Evolutionary conservation across 2,329 filamentous ascomycete genomes (phyloP).

Genomic region (Fusarium zealandicum): DNA sequence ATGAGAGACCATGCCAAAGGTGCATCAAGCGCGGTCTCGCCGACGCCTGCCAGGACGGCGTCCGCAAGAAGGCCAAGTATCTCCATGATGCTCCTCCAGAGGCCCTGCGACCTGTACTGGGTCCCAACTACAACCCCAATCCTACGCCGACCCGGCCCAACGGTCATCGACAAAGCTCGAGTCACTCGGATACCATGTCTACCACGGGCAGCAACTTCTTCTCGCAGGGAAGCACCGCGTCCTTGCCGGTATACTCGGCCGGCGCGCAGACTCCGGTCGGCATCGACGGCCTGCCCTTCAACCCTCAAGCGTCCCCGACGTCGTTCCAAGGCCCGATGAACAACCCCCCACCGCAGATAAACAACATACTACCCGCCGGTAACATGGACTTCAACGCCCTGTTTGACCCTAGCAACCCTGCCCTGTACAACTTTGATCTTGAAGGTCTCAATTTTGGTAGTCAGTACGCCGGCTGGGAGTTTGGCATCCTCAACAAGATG

Average conservation of each 20-base stretch:
- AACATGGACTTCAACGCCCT: conserved; percentile 65
- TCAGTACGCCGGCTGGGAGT: conserved; percentile 93
- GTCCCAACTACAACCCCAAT: conserved; percentile 71
- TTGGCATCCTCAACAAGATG: conserved; percentile 96
- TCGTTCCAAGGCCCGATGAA: conserved; percentile 67
- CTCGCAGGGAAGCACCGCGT: conserved; percentile 53
- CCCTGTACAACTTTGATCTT: conserved; percentile 94
- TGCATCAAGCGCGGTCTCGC: conserved; percentile 94
- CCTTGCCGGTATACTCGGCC: conserved; percentile 60
- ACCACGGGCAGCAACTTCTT: conserved; percentile 56
- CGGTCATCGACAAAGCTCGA: conserved; percentile 57
- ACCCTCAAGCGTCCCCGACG: conserved; percentile 75
- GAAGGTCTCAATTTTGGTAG: conserved; percentile 90
- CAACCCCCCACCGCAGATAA: conserved; percentile 56
- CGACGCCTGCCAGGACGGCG: conserved; percentile 92
- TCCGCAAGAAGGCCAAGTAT: conserved; percentile 99
- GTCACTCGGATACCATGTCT: conserved; percentile 55
- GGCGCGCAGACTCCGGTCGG: conserved; percentile 54
- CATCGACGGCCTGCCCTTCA: conserved; percentile 63
- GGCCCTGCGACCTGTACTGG: conserved; percentile 84
- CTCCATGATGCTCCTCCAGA: conserved; percentile 94
- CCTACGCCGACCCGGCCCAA: conserved; percentile 55
- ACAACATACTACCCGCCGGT: conserved; percentile 59
- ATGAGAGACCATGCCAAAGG: conserved; percentile 91
- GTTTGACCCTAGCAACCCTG: conserved; percentile 91